These are phyloP conservation scores for Plasmodium berghei DNA, from an alignment of 169 alveolate genomes.

Conservation along the genomic window DNA sequence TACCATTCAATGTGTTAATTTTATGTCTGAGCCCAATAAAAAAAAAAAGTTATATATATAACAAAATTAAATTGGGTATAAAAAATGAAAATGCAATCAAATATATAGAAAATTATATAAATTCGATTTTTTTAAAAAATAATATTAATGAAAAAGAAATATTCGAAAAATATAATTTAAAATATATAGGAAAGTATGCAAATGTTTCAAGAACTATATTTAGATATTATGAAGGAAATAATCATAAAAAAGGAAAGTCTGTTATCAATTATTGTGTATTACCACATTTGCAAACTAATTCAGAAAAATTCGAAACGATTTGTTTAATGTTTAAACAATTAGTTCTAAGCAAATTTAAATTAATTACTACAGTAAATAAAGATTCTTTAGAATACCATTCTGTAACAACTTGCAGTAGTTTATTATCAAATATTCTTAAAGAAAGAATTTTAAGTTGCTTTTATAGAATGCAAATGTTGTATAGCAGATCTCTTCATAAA, in stretches of 20 bases:
- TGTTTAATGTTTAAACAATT: conserved; percentile 96
- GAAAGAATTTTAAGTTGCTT: conserved; percentile 34
- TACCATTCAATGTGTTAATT: conserved; percentile 32
- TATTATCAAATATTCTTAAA: conserved; percentile 45
- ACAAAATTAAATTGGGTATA: conserved; percentile 54
- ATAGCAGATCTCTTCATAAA: conserved; percentile 17
- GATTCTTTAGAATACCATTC: conserved; percentile 74
- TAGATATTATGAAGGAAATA: conserved; percentile 92
- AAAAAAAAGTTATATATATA: conserved; percentile 54
- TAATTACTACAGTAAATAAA: conserved; percentile 77
- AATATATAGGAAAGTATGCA: conserved; percentile 86
- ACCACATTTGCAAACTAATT: conserved; percentile 93
- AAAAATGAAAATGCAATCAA: conserved; percentile 62
- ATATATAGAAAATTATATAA: conserved; percentile 79
- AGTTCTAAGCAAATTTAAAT: conserved; percentile 92
- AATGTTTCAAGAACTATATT: conserved; percentile 88
- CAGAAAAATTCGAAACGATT: conserved; percentile 95
- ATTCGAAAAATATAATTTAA: conserved; percentile 88
- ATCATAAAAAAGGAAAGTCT: conserved; percentile 93
- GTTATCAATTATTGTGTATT: conserved; percentile 94
- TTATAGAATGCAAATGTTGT: conserved; percentile 6
- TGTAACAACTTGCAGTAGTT: conserved; percentile 68
- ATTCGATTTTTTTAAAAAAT: conserved; percentile 80
- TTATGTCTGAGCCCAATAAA: conserved; percentile 60
- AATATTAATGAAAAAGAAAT: conserved; percentile 88